Evolutionary conservation across 495 filamentous ascomycete species (phyloP).

Genomic region (Aspergillus campestris): DNA sequence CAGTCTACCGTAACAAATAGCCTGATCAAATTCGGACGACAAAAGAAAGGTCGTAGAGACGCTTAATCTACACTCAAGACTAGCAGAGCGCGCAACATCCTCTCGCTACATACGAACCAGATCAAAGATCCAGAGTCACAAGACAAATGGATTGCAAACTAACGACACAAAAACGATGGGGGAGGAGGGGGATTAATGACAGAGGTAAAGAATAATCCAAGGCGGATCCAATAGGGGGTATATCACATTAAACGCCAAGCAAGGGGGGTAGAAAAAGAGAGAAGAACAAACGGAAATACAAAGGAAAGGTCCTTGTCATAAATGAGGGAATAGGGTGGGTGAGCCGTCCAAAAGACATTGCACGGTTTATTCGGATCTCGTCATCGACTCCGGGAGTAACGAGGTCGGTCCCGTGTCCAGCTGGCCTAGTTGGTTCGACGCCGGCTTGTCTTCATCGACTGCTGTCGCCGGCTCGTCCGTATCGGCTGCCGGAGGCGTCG

Average conservation of each 20-base stretch:
- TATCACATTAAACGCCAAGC: slow-evolving; percentile 41
- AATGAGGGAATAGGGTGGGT: not conserved
- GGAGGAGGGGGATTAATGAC: slow-evolving; percentile 6
- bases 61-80: not conserved
- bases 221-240: slow-evolving; percentile 31
- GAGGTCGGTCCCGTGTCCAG: slow-evolving; percentile 18
- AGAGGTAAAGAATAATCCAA: slow-evolving; percentile 3
- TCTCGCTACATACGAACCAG: not conserved
- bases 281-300: slow-evolving; percentile 6
- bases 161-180: not conserved
- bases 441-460: slow-evolving; percentile 6
- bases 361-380: slow-evolving; percentile 16
- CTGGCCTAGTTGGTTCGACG: slow-evolving; percentile 20
- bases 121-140: not conserved
- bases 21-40: no score
- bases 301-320: slow-evolving; percentile 1
- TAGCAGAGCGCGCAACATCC: not conserved
- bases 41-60: not conserved
- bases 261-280: slow-evolving; percentile 9
- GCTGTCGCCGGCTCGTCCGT: slow-evolving; percentile 9
- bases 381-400: slow-evolving; percentile 21
- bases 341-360: not conserved
- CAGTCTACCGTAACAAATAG: no score
- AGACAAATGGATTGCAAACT: slow-evolving; percentile 1
- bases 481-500: no score